Percentiles rank a stretch among this genome's conserved stretches.
Conservation (phyloP, 306 rosid species). For the Coriaria nepalensis region DNA sequence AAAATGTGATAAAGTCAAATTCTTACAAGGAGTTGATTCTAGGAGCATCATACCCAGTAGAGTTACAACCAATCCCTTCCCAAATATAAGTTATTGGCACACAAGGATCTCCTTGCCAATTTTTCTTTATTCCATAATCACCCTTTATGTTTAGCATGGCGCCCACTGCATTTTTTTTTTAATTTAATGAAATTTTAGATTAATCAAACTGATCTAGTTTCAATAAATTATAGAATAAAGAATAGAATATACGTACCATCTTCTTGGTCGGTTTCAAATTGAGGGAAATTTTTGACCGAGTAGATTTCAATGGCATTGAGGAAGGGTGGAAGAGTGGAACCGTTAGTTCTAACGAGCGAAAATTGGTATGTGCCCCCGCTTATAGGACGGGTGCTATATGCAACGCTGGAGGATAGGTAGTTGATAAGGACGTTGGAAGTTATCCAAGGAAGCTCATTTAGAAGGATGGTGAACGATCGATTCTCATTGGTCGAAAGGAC, state of each 20-base stretch:
- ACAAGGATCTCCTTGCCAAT: conserved; percentile 42
- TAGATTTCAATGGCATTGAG: conserved; percentile 45
- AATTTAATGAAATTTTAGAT: too few species aligned
- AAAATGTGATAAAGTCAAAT: neutral
- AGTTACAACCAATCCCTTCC: conserved; percentile 29
- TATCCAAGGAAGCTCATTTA: conserved; percentile 14
- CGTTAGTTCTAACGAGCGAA: conserved; percentile 9
- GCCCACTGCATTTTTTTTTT: conserved; percentile 12
- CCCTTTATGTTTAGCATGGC: conserved; percentile 21
- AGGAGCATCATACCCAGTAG: conserved; percentile 15
- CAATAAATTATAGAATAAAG: too few species aligned
- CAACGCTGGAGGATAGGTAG: conserved; percentile 9
- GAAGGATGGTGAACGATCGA: conserved; percentile 19
- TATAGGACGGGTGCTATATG: neutral
- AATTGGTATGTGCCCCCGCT: neutral
- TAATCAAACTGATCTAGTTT: too few species aligned
- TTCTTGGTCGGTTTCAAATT: conserved; percentile 19
- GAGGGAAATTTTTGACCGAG: conserved; percentile 8
- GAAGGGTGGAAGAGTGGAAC: conserved; percentile 38
- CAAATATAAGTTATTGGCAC: conserved; percentile 15
- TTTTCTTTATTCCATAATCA: conserved; percentile 11
- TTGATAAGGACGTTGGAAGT: conserved; percentile 4
- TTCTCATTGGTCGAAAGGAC: conserved; percentile 16
- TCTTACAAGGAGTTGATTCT: conserved; percentile 36
- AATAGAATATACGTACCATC: conserved; percentile 22